Conservation (phyloP, 179 eudicot genomes). For the Carnegiea gigantea region DNA sequence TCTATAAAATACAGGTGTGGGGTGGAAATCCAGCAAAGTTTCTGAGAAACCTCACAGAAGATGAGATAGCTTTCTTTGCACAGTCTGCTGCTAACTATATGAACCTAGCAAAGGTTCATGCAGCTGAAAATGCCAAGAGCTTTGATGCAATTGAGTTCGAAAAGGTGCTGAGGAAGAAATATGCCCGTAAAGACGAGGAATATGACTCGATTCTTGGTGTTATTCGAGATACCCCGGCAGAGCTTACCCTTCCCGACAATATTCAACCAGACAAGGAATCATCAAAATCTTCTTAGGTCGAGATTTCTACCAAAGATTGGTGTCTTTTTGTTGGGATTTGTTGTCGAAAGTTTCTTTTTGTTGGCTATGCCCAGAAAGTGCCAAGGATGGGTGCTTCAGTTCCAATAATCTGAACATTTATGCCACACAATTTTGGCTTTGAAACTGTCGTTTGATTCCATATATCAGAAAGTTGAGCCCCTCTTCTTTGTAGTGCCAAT, state of each 20-base stretch:
- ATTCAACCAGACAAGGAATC: slow-evolving; percentile 37
- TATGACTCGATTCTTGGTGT: slow-evolving; percentile 64
- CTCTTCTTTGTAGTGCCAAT: background rate
- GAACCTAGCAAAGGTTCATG: slow-evolving; percentile 70
- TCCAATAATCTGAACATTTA: slow-evolving; percentile 9
- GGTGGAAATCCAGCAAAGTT: slow-evolving; percentile 91
- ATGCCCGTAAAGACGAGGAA: slow-evolving; percentile 54
- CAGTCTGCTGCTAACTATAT: slow-evolving; percentile 68
- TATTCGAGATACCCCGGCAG: slow-evolving; percentile 63
- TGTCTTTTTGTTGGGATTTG: slow-evolving; percentile 5
- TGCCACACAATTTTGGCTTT: slow-evolving; percentile 2
- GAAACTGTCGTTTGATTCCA: slow-evolving; percentile 2
- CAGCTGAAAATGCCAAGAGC: slow-evolving; percentile 66
- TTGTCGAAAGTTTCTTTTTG: slow-evolving; percentile 2
- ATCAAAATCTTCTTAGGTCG: slow-evolving; percentile 29
- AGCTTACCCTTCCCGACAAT: slow-evolving; percentile 61
- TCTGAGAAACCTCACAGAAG: slow-evolving; percentile 75
- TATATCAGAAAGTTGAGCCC: slow-evolving; percentile 10
- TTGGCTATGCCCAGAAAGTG: background rate
- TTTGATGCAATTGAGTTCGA: slow-evolving; percentile 71
- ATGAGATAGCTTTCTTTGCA: slow-evolving; percentile 70
- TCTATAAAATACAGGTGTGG: slow-evolving; percentile 57
- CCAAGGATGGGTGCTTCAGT: background rate
- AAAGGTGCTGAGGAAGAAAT: slow-evolving; percentile 73
- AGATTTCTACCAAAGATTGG: background rate